Conservation (phyloP, 768 basidiomycete species). For the Leccinum arenicola region DNA sequence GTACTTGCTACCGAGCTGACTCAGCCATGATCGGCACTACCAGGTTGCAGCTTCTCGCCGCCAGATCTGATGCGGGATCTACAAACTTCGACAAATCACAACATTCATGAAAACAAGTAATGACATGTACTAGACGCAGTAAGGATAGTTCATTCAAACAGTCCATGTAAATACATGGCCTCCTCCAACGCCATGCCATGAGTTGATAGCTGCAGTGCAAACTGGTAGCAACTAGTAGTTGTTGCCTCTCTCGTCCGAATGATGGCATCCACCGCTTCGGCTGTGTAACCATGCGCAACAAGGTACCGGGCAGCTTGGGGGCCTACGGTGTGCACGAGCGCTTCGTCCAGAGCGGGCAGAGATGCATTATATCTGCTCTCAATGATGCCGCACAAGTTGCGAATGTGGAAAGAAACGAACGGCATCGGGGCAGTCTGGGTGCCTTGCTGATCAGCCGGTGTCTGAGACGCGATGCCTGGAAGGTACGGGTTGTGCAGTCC, state of each 20-base stretch:
- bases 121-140: too few species aligned
- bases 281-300: background rate
- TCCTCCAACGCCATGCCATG: background rate
- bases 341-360: background rate
- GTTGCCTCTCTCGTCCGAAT: background rate
- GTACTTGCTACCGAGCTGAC: too few species aligned
- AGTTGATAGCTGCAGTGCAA: background rate
- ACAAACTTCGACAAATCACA: too few species aligned
- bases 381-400: background rate
- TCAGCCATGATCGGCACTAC: too few species aligned
- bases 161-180: background rate
- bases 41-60: too few species aligned
- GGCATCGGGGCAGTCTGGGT: background rate
- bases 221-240: background rate
- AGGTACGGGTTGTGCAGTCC: too few species aligned
- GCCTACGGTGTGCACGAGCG: background rate
- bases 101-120: too few species aligned
- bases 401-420: background rate
- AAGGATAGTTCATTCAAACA: background rate
- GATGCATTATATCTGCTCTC: background rate
- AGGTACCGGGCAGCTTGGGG: background rate
- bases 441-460: background rate
- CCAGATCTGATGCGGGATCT: too few species aligned
- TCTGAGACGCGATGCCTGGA: background rate
- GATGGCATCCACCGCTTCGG: background rate